Evolutionary conservation across 176 grass and related monocot genomes (phyloP).

Genomic region (Lolium multiflorum): DNA sequence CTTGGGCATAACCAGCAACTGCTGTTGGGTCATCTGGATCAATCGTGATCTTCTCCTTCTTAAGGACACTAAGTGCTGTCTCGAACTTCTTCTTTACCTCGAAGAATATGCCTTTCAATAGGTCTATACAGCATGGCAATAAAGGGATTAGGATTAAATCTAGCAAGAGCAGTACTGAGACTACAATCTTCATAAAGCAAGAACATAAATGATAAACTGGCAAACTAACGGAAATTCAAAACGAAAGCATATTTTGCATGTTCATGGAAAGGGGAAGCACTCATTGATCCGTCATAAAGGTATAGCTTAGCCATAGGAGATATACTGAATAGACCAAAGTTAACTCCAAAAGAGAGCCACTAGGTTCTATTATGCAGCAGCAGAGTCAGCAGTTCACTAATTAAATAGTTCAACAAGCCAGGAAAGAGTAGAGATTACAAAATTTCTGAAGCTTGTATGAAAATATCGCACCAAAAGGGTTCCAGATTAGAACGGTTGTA

Average conservation of each 20-base stretch:
- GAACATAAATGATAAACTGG: not conserved
- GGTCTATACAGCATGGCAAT: constrained; percentile 52
- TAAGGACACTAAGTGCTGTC: constrained; percentile 72
- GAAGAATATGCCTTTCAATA: constrained; percentile 91
- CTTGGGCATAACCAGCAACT: constrained; percentile 72
- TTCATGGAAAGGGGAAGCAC: not conserved
- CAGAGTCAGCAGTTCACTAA: not conserved
- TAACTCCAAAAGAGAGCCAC: not conserved
- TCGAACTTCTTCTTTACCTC: constrained; percentile 97
- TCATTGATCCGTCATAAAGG: not conserved
- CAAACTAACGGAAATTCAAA: not conserved
- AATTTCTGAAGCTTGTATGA: not conserved
- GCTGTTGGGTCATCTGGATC: constrained; percentile 84
- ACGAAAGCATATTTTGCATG: not conserved
- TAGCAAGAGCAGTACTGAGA: not conserved
- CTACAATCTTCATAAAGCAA: not conserved
- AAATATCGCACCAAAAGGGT: not conserved
- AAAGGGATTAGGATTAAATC: constrained; percentile 15
- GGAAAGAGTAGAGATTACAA: not conserved
- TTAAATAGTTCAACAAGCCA: not conserved
- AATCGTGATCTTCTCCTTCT: constrained; percentile 97
- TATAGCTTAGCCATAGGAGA: not conserved
- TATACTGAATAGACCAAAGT: not conserved
- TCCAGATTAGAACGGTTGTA: not conserved
- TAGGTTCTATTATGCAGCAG: not conserved